A percentile compares a stretch with the other conserved stretches of the same genome.
Conservation (phyloP, 1,284 basidiomycete genomes). For the Ceratobasidium sp. region DNA sequence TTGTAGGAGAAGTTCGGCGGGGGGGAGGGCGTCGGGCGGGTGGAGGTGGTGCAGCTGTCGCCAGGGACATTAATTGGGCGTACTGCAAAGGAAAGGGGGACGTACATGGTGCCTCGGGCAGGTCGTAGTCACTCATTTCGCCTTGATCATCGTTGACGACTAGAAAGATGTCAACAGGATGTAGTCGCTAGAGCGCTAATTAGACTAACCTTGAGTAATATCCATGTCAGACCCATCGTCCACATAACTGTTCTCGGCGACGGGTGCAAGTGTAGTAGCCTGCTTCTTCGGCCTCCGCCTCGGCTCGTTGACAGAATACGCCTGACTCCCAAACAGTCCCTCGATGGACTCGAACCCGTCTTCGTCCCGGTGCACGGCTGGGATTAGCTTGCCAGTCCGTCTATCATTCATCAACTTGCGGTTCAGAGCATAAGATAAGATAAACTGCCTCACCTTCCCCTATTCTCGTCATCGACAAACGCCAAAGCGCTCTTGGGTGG, state of each 20-base stretch:
- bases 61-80: neutral
- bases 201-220: slow-evolving; percentile 22
- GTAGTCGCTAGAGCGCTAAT: neutral
- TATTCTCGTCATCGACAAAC: slow-evolving; percentile 38
- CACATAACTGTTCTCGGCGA: slow-evolving; percentile 18
- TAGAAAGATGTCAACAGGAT: neutral
- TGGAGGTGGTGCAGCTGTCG: neutral
- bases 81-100: neutral
- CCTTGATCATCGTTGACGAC: slow-evolving; percentile 24
- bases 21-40: slow-evolving; percentile 11
- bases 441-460: slow-evolving; percentile 9
- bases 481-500: slow-evolving; percentile 32
- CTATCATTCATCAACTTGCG: neutral
- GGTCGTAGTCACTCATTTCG: slow-evolving; percentile 24
- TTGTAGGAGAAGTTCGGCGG: slow-evolving; percentile 8
- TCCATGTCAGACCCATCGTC: slow-evolving; percentile 43
- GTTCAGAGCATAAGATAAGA: neutral
- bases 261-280: slow-evolving; percentile 3
- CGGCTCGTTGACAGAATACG: slow-evolving; percentile 31
- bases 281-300: slow-evolving; percentile 15
- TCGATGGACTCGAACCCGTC: slow-evolving; percentile 42
- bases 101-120: slow-evolving; percentile 36
- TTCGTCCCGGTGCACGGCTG: slow-evolving; percentile 28
- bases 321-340: slow-evolving; percentile 33
- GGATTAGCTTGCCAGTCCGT: slow-evolving; percentile 40